phyloP scores from a whole-genome alignment of 805 yeast species.

The Debaryomyces prosopidis region DNA sequence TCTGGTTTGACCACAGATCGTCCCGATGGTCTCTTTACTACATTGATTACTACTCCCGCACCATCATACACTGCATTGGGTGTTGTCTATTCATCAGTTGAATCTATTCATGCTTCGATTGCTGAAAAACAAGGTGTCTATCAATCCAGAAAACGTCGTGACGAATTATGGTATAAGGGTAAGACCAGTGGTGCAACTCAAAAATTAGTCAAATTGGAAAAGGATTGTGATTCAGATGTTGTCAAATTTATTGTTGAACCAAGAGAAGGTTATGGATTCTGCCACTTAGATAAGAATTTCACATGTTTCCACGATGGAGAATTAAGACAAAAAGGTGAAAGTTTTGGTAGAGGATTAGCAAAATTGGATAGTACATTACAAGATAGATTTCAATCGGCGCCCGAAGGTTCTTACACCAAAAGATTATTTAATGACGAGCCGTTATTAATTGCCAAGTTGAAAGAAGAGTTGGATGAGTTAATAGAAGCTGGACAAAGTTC shows the following conservation, averaged over 20 bases:
- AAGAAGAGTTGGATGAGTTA: slow-evolving; percentile 95
- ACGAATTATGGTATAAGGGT: slow-evolving; percentile 96
- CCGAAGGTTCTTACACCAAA: slow-evolving; percentile 92
- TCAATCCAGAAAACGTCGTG: slow-evolving; percentile 74
- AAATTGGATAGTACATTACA: slow-evolving; percentile 66
- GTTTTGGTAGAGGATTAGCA: slow-evolving; percentile 63
- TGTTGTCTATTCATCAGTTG: slow-evolving; percentile 83
- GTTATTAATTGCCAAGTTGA: slow-evolving; percentile 80
- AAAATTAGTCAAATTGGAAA: slow-evolving; percentile 59
- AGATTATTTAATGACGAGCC: slow-evolving; percentile 78
- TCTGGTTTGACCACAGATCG: slow-evolving; percentile 74
- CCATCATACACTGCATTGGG: slow-evolving; percentile 61
- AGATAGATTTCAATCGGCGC: slow-evolving; percentile 67
- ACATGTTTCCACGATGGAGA: slow-evolving; percentile 70
- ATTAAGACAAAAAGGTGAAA: slow-evolving; percentile 31
- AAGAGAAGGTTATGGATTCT: slow-evolving; percentile 78
- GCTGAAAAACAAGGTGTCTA: slow-evolving; percentile 85
- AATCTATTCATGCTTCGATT: slow-evolving; percentile 80
- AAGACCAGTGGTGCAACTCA: slow-evolving; percentile 96
- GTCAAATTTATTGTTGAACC: slow-evolving; percentile 85
- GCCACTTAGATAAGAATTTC: slow-evolving; percentile 73
- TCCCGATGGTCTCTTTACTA: slow-evolving; percentile 79
- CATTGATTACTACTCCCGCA: slow-evolving; percentile 76
- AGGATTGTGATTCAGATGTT: slow-evolving; percentile 93
- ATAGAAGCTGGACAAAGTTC: slow-evolving; percentile 65